A percentile compares a stretch with the other conserved stretches of the same genome.
These are phyloP conservation scores for Triticum dicoccoides DNA, from an alignment of 176 grass and related monocot genomes.

Conservation along the genomic window DNA sequence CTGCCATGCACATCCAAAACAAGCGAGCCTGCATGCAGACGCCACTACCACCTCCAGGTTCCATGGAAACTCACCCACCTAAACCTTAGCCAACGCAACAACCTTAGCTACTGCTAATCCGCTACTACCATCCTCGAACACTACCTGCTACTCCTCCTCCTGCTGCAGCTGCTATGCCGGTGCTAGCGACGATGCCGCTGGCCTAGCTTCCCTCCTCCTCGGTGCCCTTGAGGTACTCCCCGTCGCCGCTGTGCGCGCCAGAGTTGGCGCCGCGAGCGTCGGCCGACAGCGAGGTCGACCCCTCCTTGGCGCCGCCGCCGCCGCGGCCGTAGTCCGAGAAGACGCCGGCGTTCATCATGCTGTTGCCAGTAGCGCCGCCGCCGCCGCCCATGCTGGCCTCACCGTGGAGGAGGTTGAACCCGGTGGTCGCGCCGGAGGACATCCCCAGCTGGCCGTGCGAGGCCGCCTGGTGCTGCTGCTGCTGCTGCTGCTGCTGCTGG, in stretches of 20 bases:
- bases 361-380: conserved; percentile 23
- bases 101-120: conserved; percentile 1
- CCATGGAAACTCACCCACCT: conserved; percentile 26
- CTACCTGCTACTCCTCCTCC: conserved; percentile 26
- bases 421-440: conserved; percentile 48
- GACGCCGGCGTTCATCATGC: conserved; percentile 61
- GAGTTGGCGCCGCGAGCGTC: conserved; percentile 56
- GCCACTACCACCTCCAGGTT: conserved; percentile 57
- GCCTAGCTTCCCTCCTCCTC: conserved; percentile 74
- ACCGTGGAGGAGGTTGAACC: conserved; percentile 87
- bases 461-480: conserved; percentile 43
- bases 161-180: neutral
- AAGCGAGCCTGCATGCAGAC: conserved; percentile 33
- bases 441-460: conserved; percentile 64
- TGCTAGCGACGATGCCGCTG: neutral
- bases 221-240: conserved; percentile 78
- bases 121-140: conserved; percentile 20
- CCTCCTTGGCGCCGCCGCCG: conserved; percentile 48
- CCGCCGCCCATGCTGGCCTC: conserved; percentile 74
- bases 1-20: conserved; percentile 47
- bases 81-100: neutral
- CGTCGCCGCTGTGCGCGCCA: conserved; percentile 59
- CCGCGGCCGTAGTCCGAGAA: conserved; percentile 67
- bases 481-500: conserved; percentile 57
- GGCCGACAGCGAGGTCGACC: conserved; percentile 43